Evolutionary conservation across 2,329 filamentous ascomycete genomes (phyloP), one percentile per base, ranked within the genome.

Genomic region (Pseudocercospora cruenta): DNA sequence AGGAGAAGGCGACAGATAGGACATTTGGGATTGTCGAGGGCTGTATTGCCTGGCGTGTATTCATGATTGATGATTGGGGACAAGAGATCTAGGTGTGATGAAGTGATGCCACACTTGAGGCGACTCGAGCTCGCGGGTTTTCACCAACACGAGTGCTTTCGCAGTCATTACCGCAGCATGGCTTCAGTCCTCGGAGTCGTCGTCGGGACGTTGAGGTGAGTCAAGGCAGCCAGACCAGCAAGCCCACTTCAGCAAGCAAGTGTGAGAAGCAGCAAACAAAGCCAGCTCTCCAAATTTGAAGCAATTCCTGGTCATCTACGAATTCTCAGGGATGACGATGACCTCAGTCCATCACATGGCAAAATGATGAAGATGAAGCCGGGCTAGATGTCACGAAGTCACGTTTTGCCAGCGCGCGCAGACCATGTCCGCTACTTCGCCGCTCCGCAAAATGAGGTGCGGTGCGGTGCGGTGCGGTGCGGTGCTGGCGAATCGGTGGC

Each of bases 41-140:
- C 82, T 96, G 93, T 75, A 98, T 92, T 64, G 91, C 88, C 60
- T 91, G 91, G 66, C 94, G 87, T 51, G 93, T 96, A 78, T 98
- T 95, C 95, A 98, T 99, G 61, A 57, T 67, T 59, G 31, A 51
- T 16, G 12, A 53, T 21, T 14, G 26, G 26, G 3, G 6, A 26
- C 3, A 26, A 26, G 26, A 26, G 6, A 26, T 26, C 26, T 26
- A 26, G 26, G 28, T 31, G 28, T 8, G 3, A 6, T 31, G 8
- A 26, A 26, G 24, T 26, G 24, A 26, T 26, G 24, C 24, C 19
- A 6, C 47, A 53, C 19, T 8, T 7, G 43, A n/a, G n/a, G 31
- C 31, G 31, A 36, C 33, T 36, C 33, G 33, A 16, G 14, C 33
- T 36, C 33, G 33, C 1, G 33, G 33, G 10, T 14, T 36, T 14